Conservation (phyloP, 208 protist genomes). For the Vickermania spadyakhi region DNA sequence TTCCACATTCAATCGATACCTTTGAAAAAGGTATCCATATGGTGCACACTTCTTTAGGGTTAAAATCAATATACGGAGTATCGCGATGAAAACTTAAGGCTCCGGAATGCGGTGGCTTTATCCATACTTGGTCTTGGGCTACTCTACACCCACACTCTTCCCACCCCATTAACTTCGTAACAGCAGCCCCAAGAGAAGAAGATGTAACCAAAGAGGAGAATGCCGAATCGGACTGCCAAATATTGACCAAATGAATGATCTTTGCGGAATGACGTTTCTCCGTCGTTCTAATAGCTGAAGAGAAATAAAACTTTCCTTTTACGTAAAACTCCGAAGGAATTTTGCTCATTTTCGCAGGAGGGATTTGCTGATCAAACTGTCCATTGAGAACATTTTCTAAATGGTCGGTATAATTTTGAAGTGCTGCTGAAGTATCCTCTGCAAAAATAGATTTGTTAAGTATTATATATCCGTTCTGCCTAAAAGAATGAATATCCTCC, state of each 20-base stretch:
- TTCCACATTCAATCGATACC: slow-evolving; percentile 10
- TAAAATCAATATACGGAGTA: slow-evolving; percentile 33
- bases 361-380: not conserved
- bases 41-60: slow-evolving; percentile 28
- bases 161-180: slow-evolving; percentile 22
- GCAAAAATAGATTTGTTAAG: not conserved
- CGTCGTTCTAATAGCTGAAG: not conserved
- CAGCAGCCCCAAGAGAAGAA: slow-evolving; percentile 6
- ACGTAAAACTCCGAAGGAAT: not conserved
- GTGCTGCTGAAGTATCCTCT: not conserved
- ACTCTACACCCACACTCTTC: slow-evolving; percentile 18
- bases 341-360: not conserved
- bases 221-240: slow-evolving; percentile 11
- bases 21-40: slow-evolving; percentile 29
- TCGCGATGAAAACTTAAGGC: slow-evolving; percentile 38
- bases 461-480: too few species aligned
- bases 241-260: slow-evolving; percentile 24
- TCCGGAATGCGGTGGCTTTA: slow-evolving; percentile 21
- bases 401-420: not conserved
- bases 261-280: not conserved
- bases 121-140: slow-evolving; percentile 36
- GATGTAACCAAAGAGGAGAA: slow-evolving; percentile 13
- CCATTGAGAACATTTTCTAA: not conserved
- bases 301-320: not conserved
- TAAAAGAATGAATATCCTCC: too few species aligned